These are phyloP conservation scores for Xylaria sp. DNA, from an alignment of 2,329 filamentous ascomycete genomes.

Conservation along the genomic window DNA sequence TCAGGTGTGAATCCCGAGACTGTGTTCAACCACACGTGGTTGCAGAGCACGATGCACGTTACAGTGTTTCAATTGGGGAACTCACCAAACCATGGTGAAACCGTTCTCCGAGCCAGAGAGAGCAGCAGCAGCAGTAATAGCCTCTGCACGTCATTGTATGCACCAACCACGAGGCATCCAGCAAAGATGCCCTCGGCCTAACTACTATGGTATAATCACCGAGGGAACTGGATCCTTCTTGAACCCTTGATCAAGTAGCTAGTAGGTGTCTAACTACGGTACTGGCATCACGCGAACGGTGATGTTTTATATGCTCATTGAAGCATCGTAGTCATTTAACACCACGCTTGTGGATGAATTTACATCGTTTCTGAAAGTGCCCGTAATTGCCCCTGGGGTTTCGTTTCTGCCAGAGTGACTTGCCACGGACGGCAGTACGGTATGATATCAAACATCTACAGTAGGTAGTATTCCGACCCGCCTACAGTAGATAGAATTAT, in stretches of 20 bases:
- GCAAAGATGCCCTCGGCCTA: neutral
- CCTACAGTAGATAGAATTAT: constrained; percentile 16
- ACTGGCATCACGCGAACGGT: constrained; percentile 21
- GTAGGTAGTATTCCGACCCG: constrained; percentile 18
- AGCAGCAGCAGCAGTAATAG: neutral
- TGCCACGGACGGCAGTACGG: neutral
- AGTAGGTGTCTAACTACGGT: neutral
- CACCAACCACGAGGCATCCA: constrained; percentile 7
- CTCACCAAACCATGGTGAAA: constrained; percentile 34
- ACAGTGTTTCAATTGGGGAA: constrained; percentile 19
- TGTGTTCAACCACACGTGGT: constrained; percentile 18
- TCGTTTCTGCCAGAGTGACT: neutral
- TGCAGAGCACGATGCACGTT: constrained; percentile 12
- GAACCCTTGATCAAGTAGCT: neutral
- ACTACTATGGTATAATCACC: constrained; percentile 7
- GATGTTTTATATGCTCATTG: constrained; percentile 1
- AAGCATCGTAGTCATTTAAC: neutral
- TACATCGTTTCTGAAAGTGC: neutral
- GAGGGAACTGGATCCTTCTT: neutral
- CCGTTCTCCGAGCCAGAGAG: constrained; percentile 8
- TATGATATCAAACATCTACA: constrained; percentile 10
- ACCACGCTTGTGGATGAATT: too few relatives aligned
- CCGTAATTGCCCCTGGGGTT: neutral
- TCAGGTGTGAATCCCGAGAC: constrained; percentile 17
- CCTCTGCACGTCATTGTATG: constrained; percentile 22